Evolutionary conservation across 2,329 filamentous ascomycete genomes (phyloP), one percentile per base, ranked within the genome.

Genomic region (Pseudogymnoascus sp.): DNA sequence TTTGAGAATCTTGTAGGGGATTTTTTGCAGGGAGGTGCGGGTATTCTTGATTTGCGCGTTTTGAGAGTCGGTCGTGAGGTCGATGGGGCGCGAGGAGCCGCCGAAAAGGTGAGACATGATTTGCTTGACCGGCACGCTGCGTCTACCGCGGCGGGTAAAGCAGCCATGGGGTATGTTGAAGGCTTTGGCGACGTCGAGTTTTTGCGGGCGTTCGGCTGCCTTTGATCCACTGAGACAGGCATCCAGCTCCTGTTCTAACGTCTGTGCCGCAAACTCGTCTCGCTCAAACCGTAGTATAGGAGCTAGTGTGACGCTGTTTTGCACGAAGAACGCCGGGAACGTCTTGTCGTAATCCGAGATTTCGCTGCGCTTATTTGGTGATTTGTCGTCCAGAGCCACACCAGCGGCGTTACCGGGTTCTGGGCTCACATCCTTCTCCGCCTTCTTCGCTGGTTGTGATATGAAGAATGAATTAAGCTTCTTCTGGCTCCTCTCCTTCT

Each of bases 321-420:
- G 88, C 50, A 94, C 70, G 64, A 88, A 92, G 72, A 97, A 97
- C 0, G 89, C 86, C 33, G 91, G 82, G 69, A 97, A 97, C 36
- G 81, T 77, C 66, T 84, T 86, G 16, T 88, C 77, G 66, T 90
- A 92, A 47, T 84, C 80, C 0, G 82, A 79, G 22, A 74, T 67
- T 3, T 69, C 59, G 5, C 37, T 68, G 63, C 6, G 65, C 60
- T 65, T 76, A 71, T 43, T 65, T 60, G 58, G 74, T 67, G 37
- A 72, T 72, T 6, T 43, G 3, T 43, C 39, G 39, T 25, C 39
- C 8, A 12, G 39, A n/a, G 39, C 12, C 39, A 2, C 12, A 3
- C 39, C 39, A 25, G 39, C 20, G 1, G 20, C 18, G 20, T n/a
- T 43, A 12, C 39, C 59, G 63, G 2, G 67, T 50, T 70, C 66